Base-by-base conservation (phyloP, 306 rosid genomes). In the Carpinus fangiana region DNA sequence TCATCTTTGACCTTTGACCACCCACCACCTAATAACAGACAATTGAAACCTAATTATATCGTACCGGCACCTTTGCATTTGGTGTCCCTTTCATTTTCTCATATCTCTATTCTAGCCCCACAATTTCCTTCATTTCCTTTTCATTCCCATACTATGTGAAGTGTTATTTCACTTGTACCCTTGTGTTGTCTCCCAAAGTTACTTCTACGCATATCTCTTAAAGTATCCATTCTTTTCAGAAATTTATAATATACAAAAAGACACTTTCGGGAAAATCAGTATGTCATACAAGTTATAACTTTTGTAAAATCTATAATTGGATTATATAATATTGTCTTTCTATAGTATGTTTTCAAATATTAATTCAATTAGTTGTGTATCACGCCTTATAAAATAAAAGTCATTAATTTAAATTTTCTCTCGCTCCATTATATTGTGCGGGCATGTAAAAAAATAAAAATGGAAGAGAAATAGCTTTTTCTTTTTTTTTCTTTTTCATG, bases 1-100 rank as follows among this genome's bases (percentile, higher is more conserved):
- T 84, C 81, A 76, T 86, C 91, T 87, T 92, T 89, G 98, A 94
- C 97, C 96, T 61, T 89, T 92, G 98, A 94, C 97, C 84, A 75
- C 31, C 89, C 88, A 85, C 74, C 75, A 61, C 72, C 87, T 87
- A 79, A 73, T 73, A 31, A 21, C 76, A 36, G 78, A 79, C 77
- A n/a, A 2, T 73, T 73, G 79, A 34, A 71, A 70, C 85, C 84
- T 74, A 80, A 80, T 82, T 82, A 60, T 79, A 51, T 60, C 70
- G 5, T 66, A 12, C 41, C 70, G 17, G 64, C 79, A 18, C 60
- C 8, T 74, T 84, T 83, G 75, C 69, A 74, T 36, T 12, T 16
- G 31, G 23, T 72, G 34, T 64, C 77, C 87, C 83, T 75, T 47
- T 68, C 72, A 38, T 75, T 60, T 72, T 47, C 0, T 26, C 10